Percentiles rank a stretch among this genome's conserved stretches.
Evolutionary conservation across 805 yeast genomes (phyloP).

Genomic region (Metschnikowia koreensis): DNA sequence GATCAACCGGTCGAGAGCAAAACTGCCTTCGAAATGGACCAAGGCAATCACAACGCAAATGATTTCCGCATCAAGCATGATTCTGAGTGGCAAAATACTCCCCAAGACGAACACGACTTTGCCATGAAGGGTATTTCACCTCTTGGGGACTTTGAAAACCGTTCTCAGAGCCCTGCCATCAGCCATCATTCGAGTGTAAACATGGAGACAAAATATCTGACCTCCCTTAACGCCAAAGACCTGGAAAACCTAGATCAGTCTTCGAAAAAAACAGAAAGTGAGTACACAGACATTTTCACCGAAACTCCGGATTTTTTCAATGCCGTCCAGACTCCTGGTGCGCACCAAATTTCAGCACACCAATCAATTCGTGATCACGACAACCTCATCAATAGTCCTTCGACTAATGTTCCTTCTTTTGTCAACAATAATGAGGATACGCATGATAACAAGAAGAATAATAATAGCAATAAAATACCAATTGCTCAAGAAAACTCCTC

Average conservation of each 20-base stretch:
- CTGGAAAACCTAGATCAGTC: slow-evolving; percentile 1
- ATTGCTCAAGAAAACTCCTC: background rate
- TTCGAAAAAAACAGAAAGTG: slow-evolving; percentile 7
- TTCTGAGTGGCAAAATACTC: slow-evolving; percentile 12
- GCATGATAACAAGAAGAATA: background rate
- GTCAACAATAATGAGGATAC: background rate
- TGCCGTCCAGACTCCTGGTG: slow-evolving; percentile 16
- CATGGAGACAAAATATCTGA: slow-evolving; percentile 2
- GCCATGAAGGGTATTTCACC: slow-evolving; percentile 10
- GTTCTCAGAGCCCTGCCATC: slow-evolving; percentile 5
- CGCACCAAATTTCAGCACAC: slow-evolving; percentile 7
- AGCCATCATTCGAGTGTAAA: slow-evolving; percentile 6
- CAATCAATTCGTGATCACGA: slow-evolving; percentile 6
- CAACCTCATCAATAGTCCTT: slow-evolving; percentile 16
- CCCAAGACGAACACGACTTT: slow-evolving; percentile 10
- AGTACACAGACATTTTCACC: slow-evolving; percentile 14
- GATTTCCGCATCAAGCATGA: slow-evolving; percentile 13
- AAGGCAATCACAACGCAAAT: background rate
- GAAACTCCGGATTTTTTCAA: slow-evolving; percentile 21
- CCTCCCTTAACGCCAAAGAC: background rate
- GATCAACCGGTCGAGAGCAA: background rate
- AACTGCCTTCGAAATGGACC: background rate
- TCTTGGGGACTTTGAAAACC: slow-evolving; percentile 10
- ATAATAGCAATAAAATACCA: background rate
- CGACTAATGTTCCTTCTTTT: slow-evolving; percentile 16